Evolutionary conservation across 2,329 filamentous ascomycete species (phyloP), one percentile per base, ranked within the genome.

Genomic region (Calonectria multiphialidica): DNA sequence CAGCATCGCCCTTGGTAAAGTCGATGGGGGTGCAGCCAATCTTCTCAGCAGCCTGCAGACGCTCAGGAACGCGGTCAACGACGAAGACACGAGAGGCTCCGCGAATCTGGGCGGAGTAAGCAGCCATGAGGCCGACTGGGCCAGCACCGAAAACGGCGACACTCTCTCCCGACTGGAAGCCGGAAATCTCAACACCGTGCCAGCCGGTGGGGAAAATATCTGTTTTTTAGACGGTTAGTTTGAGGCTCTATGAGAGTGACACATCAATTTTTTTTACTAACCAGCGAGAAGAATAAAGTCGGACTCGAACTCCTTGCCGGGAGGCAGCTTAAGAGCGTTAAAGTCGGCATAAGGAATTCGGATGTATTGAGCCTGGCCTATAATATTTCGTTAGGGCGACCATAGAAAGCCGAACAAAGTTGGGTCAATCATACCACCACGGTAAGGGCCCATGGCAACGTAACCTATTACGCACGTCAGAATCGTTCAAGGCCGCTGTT

Each of bases 301-400:
- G 0, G 88, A 85, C 78, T 93, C 91, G 57, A 91, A 84, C 72
- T 92, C 90, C 18, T 84, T 91, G 0, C 91, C 91, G 8, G 87
- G 83, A 1, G 92, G 91, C 2, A 94, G 82, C 66, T 88, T 88
- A 37, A 93, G 81, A 7, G 89, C 89, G 72, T 93, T 93, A 83
- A 93, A 93, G 78, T 93, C 92, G 1, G 91, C 92, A 70, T 90
- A 93, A 0, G 92, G 92, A 2, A 93, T 89, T 4, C 90, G 86
- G 21, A 93, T 82, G 70, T 91, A 93, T 78, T 93, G 90, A 3
- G 91, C 92, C 78, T 92, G 90, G 16, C 89, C 88, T 73, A 44
- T 12, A 45, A 12, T 63, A 12, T 21, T 8, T 4, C 15, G 63
- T 73, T 42, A 70, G 47, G 5, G 35, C 45, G 33, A 5, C 16